Conservation (phyloP, 1,139 yeast genomes). For the Geotrichum aggregatum region DNA sequence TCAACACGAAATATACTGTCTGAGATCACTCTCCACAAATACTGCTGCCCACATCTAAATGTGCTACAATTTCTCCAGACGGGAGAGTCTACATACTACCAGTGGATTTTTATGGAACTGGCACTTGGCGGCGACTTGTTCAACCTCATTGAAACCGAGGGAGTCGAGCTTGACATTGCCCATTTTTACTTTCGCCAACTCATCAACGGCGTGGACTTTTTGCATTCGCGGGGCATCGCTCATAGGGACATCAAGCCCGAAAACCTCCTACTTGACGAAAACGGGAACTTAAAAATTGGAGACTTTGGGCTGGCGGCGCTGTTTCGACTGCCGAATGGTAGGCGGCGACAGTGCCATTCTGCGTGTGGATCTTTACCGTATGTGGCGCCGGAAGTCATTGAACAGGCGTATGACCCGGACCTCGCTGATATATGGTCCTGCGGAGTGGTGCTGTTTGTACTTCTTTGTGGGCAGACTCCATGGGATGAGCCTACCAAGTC, state of each 20-base stretch:
- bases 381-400: slow-evolving; percentile 63
- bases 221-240: slow-evolving; percentile 72
- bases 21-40: slow-evolving; percentile 53
- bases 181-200: slow-evolving; percentile 65
- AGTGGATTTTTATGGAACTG: slow-evolving; percentile 61
- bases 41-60: slow-evolving; percentile 55
- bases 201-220: slow-evolving; percentile 50
- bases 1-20: slow-evolving; percentile 47
- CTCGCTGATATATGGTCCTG: slow-evolving; percentile 61
- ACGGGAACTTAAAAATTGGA: slow-evolving; percentile 60
- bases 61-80: slow-evolving; percentile 51
- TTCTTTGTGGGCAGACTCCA: slow-evolving; percentile 57
- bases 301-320: slow-evolving; percentile 67
- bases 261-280: slow-evolving; percentile 68
- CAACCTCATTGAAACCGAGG: slow-evolving; percentile 61
- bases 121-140: slow-evolving; percentile 70
- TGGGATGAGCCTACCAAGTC: slow-evolving; percentile 57
- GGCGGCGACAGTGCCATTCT: slow-evolving; percentile 50
- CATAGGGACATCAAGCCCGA: slow-evolving; percentile 91
- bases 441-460: slow-evolving; percentile 56
- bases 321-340: slow-evolving; percentile 51
- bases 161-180: slow-evolving; percentile 61
- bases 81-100: slow-evolving; percentile 51
- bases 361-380: slow-evolving; percentile 61
- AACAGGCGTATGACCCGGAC: slow-evolving; percentile 46